Evolutionary conservation across 257 asterid species (phyloP).

Genomic region (Jasminum sambac): DNA sequence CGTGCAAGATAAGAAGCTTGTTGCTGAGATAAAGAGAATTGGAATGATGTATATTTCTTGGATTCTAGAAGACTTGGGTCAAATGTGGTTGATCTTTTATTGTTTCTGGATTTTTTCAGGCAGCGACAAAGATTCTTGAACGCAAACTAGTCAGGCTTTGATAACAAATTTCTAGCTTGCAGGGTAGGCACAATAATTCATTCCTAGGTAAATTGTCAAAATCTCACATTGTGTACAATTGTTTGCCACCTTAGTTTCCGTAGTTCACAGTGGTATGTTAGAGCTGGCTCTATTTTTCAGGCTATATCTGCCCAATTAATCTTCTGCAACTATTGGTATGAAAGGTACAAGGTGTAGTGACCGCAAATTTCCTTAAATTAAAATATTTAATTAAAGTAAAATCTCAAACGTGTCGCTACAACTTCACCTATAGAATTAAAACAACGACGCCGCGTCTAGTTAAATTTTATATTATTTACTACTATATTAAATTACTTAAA

Average conservation of each 20-base stretch:
- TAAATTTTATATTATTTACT: too few species aligned
- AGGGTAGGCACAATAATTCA: constrained; percentile 83
- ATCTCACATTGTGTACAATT: background rate
- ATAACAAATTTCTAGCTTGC: constrained; percentile 88
- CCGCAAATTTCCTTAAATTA: too few species aligned
- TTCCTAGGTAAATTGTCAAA: constrained; percentile 63
- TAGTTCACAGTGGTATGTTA: constrained; percentile 6
- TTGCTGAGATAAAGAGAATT: constrained; percentile 88
- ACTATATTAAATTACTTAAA: too few species aligned
- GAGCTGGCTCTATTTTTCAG: constrained; percentile 37
- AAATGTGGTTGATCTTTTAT: background rate
- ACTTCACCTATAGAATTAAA: too few species aligned
- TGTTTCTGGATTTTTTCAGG: constrained; percentile 43
- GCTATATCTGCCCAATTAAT: constrained; percentile 90
- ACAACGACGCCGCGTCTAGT: too few species aligned
- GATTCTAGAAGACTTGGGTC: constrained; percentile 1
- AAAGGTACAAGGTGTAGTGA: too few species aligned
- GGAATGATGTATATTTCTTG: constrained; percentile 47
- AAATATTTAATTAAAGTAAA: too few species aligned
- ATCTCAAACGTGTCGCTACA: too few species aligned
- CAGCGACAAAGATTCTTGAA: constrained; percentile 83
- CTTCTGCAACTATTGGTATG: constrained; percentile 90
- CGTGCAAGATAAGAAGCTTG: constrained; percentile 91
- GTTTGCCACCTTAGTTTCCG: constrained; percentile 12
- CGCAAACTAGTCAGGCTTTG: constrained; percentile 86